Evolutionary conservation across 2,329 filamentous ascomycete genomes (phyloP).

Genomic region (Colletotrichum abscissum): DNA sequence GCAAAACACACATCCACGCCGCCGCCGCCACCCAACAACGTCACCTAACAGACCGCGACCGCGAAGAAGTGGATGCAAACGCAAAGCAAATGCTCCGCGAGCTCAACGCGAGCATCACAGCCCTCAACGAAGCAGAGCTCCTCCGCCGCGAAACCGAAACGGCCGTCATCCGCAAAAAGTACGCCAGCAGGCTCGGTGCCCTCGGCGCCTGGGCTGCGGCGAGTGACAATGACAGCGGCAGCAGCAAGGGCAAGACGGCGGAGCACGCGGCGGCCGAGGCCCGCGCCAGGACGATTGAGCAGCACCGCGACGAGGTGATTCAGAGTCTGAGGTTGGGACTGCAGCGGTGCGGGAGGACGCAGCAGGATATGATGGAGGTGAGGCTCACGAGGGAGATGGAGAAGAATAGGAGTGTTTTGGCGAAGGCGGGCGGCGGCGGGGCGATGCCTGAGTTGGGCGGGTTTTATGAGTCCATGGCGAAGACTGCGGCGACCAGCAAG

Average conservation of each 20-base stretch:
- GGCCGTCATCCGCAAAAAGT: slow-evolving; percentile 78
- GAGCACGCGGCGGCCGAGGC: slow-evolving; percentile 82
- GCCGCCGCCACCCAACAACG: slow-evolving; percentile 43
- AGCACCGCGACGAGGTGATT: slow-evolving; percentile 84
- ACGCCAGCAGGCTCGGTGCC: slow-evolving; percentile 71
- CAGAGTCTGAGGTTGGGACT: slow-evolving; percentile 83
- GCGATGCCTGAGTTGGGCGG: slow-evolving; percentile 37
- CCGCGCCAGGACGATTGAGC: slow-evolving; percentile 71
- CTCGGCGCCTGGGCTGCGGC: slow-evolving; percentile 77
- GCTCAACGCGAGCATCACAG: slow-evolving; percentile 83
- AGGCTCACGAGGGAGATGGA: slow-evolving; percentile 86
- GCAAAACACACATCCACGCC: slow-evolving; percentile 61
- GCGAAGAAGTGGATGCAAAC: slow-evolving; percentile 87
- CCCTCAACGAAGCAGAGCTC: slow-evolving; percentile 84
- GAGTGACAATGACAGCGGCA: slow-evolving; percentile 59
- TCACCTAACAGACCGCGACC: slow-evolving; percentile 81
- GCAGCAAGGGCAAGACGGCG: slow-evolving; percentile 61
- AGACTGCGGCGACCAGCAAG: slow-evolving; percentile 34
- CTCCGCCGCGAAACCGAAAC: slow-evolving; percentile 81
- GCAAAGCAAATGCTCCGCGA: slow-evolving; percentile 88
- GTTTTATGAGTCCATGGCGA: slow-evolving; percentile 39
- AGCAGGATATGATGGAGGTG: slow-evolving; percentile 94
- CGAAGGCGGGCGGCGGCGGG: slow-evolving; percentile 66
- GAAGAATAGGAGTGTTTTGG: slow-evolving; percentile 86
- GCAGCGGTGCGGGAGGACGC: slow-evolving; percentile 80